Evolutionary conservation across 2,329 filamentous ascomycete species (phyloP).

Genomic region (Apiospora marii): DNA sequence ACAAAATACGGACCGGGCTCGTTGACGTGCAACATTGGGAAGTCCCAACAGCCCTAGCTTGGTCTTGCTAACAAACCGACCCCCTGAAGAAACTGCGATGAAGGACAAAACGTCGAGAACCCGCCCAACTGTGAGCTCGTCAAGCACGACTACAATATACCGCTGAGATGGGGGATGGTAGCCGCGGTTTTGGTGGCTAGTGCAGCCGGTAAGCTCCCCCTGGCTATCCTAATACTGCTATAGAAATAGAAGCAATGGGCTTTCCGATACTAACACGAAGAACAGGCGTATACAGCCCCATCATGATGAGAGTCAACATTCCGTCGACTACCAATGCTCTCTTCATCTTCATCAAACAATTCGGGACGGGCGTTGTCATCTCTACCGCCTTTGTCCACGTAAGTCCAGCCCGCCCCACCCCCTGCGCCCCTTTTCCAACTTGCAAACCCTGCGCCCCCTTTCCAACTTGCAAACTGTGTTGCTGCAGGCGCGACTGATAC

Average conservation of each 20-base stretch:
- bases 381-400: constrained; percentile 7
- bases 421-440: not conserved
- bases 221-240: not conserved
- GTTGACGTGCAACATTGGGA: constrained; percentile 25
- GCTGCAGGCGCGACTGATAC: not conserved
- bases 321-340: not conserved
- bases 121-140: not conserved
- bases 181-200: not conserved
- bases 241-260: not conserved
- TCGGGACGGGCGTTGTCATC: constrained; percentile 11
- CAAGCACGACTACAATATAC: not conserved
- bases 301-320: not conserved
- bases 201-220: not conserved
- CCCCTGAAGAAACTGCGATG: not conserved
- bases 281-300: not conserved
- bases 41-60: too few species aligned
- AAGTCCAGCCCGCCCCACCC: not conserved
- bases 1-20: not conserved
- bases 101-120: not conserved
- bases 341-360: not conserved
- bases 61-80: not conserved
- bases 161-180: constrained; percentile 1
- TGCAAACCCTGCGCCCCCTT: not conserved
- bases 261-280: not conserved
- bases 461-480: not conserved